Conservation (phyloP, 2,329 filamentous ascomycete species). For the Sporothrix variecibatus region DNA sequence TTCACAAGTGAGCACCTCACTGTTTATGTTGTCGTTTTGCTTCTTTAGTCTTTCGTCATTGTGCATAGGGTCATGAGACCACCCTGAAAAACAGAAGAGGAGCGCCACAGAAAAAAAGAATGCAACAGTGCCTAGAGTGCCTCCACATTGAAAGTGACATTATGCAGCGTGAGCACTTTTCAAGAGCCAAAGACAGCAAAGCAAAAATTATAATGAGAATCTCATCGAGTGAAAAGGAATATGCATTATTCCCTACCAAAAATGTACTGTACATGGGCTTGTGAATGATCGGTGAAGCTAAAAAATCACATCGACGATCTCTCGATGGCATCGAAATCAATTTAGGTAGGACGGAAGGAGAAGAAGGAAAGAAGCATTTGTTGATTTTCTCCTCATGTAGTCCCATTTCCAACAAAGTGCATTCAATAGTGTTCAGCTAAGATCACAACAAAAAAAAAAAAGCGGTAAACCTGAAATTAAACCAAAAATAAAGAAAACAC, state of each 20-base stretch:
- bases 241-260: background rate
- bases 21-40: background rate
- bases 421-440: background rate
- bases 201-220: background rate
- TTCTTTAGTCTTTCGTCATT: slow-evolving; percentile 11
- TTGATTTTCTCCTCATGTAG: background rate
- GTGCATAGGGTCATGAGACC: slow-evolving; percentile 15
- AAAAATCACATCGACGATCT: background rate
- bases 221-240: background rate
- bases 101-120: background rate
- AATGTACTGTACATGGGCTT: background rate
- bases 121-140: background rate
- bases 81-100: background rate
- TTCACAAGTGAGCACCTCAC: background rate
- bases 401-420: background rate
- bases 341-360: background rate
- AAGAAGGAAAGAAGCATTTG: background rate
- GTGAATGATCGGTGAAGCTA: background rate
- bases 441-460: background rate
- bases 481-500: background rate
- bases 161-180: too few relatives aligned
- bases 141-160: background rate
- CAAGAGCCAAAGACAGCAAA: too few relatives aligned
- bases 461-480: background rate
- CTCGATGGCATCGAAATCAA: background rate